A percentile compares a stretch with the other conserved stretches of the same genome.
Evolutionary conservation across 2,329 filamentous ascomycete genomes (phyloP).

Genomic region (Apiospora marii): DNA sequence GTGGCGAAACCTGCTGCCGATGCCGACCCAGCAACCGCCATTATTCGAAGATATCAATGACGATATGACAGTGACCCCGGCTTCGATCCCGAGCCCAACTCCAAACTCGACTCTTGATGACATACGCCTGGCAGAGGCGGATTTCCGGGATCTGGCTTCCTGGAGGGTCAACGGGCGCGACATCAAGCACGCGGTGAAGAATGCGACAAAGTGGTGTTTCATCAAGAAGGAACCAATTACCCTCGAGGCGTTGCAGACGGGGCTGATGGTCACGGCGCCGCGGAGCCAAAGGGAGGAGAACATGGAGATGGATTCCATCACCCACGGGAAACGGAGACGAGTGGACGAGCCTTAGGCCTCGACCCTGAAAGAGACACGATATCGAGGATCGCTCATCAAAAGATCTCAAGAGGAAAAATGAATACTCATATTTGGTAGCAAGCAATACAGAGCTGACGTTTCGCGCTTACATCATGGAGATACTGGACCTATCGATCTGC

Average conservation of each 20-base stretch:
- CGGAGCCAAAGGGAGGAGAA: background rate
- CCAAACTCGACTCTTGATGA: background rate
- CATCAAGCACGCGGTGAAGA: background rate
- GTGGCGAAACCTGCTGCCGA: background rate
- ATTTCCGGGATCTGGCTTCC: background rate
- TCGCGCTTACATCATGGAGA: no score
- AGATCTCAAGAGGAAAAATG: no score
- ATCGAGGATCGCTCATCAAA: no score
- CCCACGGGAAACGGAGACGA: background rate
- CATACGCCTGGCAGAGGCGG: background rate
- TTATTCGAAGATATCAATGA: background rate
- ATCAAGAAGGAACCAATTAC: background rate
- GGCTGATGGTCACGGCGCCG: background rate
- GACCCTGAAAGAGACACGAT: no score
- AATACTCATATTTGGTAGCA: no score
- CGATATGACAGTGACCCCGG: background rate
- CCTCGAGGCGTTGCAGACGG: background rate
- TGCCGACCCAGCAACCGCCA: no score
- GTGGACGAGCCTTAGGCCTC: background rate
- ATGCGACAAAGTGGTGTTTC: background rate
- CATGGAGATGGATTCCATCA: background rate
- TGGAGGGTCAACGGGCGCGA: background rate
- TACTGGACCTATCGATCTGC: no score
- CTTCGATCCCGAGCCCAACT: no score
- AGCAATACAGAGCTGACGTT: no score